These are phyloP conservation scores for Excoecaria cochinchinensis DNA, from an alignment of 345 rosid species.

Conservation along the genomic window DNA sequence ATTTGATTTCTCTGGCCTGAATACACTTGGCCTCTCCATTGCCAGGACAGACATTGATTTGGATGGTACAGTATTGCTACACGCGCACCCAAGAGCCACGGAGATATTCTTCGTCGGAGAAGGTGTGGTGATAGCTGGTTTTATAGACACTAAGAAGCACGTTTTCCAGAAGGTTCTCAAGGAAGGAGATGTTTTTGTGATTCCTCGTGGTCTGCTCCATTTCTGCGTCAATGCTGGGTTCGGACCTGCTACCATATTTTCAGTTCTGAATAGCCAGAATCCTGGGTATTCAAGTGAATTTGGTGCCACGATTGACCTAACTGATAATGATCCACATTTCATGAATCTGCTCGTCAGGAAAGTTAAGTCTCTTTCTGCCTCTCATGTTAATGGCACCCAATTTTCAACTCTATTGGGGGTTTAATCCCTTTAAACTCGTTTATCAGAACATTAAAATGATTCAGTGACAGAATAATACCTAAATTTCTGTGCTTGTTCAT, in stretches of 20 bases:
- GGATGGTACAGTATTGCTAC: constrained; percentile 59
- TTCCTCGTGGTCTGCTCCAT: constrained; percentile 72
- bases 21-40: constrained; percentile 74
- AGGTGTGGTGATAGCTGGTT: constrained; percentile 68
- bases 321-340: constrained; percentile 21
- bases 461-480: too few species aligned
- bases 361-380: constrained; percentile 22
- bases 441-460: neutral
- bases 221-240: constrained; percentile 57
- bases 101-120: constrained; percentile 56
- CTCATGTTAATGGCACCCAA: constrained; percentile 5
- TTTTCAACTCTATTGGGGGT: constrained; percentile 4
- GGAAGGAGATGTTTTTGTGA: constrained; percentile 65
- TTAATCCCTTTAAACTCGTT: constrained; percentile 5
- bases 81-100: constrained; percentile 76
- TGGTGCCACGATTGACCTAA: constrained; percentile 35
- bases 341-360: constrained; percentile 31
- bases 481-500: too few species aligned
- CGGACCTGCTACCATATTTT: constrained; percentile 44
- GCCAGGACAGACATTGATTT: constrained; percentile 66
- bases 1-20: constrained; percentile 69
- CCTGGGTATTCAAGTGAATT: constrained; percentile 61
- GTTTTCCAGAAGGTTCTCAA: constrained; percentile 46
- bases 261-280: constrained; percentile 76
- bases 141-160: constrained; percentile 50